A percentile compares a stretch with the other conserved stretches of the same genome.
Evolutionary conservation across 257 asterid species (phyloP).

Genomic region (Penstemon davidsonii): DNA sequence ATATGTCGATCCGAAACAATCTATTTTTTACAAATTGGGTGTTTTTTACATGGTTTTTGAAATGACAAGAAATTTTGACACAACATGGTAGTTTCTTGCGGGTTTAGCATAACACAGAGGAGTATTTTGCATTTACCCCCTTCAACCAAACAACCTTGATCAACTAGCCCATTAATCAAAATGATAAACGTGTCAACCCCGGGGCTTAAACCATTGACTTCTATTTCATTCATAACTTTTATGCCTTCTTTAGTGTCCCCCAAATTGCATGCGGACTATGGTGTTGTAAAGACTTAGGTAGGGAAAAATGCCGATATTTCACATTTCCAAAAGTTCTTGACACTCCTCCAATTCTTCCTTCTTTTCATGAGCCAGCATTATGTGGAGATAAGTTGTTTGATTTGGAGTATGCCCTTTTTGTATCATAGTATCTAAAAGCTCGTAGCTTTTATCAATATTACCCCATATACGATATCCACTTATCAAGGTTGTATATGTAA

Average conservation of each 20-base stretch:
- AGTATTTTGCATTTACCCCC: no score
- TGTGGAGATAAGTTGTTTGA: conserved; percentile 67
- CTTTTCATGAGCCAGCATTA: conserved; percentile 87
- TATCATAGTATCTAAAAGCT: conserved; percentile 66
- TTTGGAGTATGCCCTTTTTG: conserved; percentile 66
- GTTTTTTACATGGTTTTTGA: no score
- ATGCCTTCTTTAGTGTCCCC: conserved; percentile 68
- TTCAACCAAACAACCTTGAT: conserved; percentile 60
- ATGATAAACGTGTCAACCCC: conserved; percentile 71
- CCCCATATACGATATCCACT: conserved; percentile 92
- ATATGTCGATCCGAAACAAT: no score
- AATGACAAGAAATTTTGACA: no score
- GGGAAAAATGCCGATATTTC: conserved; percentile 55
- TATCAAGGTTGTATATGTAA: conserved; percentile 74
- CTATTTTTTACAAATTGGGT: no score
- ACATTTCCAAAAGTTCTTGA: conserved; percentile 75
- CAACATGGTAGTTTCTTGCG: no score
- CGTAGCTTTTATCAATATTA: conserved; percentile 58
- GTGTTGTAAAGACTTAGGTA: conserved; percentile 61
- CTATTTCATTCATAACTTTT: conserved; percentile 62
- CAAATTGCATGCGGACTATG: conserved; percentile 67
- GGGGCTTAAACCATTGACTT: conserved; percentile 65
- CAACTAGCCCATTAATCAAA: conserved; percentile 66
- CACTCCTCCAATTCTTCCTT: conserved; percentile 83
- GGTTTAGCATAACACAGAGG: no score